phyloP scores from a whole-genome alignment of 139 green algal genomes.

The Auxenochlorella pyrenoidosa region DNA sequence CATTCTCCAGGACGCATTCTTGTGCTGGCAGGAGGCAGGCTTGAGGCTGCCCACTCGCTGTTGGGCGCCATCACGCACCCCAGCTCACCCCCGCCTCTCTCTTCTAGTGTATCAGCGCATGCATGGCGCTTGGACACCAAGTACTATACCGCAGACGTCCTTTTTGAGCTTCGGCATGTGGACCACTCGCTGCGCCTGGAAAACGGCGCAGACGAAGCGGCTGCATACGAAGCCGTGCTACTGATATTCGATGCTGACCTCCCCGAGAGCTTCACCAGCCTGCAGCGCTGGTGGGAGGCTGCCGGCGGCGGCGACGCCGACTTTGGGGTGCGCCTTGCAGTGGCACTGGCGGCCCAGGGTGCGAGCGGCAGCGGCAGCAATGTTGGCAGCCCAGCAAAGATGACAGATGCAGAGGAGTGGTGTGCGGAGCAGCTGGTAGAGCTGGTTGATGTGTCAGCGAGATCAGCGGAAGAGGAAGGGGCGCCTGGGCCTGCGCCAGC shows the following conservation, averaged over 20 bases:
- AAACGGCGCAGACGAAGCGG: not conserved
- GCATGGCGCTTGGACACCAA: conserved; percentile 44
- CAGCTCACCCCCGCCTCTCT: not conserved
- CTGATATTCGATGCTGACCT: conserved; percentile 26
- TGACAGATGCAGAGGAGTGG: conserved; percentile 28
- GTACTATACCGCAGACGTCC: conserved; percentile 46
- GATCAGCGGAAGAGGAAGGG: too few relatives aligned
- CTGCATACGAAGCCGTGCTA: conserved; percentile 35
- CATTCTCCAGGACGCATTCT: conserved; percentile 2
- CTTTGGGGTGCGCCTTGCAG: conserved; percentile 13
- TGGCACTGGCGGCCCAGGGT: not conserved
- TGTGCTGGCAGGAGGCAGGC: not conserved
- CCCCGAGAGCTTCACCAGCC: not conserved
- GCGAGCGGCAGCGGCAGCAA: not conserved
- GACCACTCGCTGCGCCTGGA: not conserved
- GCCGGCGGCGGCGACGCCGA: conserved; percentile 13
- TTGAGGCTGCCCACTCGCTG: not conserved
- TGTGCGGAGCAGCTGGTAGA: conserved; percentile 37
- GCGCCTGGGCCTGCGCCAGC: too few relatives aligned
- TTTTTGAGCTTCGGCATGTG: conserved; percentile 11
- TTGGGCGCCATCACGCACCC: not conserved
- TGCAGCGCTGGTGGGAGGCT: conserved; percentile 22
- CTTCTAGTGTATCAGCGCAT: not conserved
- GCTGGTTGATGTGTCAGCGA: not conserved
- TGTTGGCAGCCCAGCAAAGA: not conserved